Evolutionary conservation across 176 grass and related monocot genomes (phyloP).

Genomic region (Saccharum spontaneum): DNA sequence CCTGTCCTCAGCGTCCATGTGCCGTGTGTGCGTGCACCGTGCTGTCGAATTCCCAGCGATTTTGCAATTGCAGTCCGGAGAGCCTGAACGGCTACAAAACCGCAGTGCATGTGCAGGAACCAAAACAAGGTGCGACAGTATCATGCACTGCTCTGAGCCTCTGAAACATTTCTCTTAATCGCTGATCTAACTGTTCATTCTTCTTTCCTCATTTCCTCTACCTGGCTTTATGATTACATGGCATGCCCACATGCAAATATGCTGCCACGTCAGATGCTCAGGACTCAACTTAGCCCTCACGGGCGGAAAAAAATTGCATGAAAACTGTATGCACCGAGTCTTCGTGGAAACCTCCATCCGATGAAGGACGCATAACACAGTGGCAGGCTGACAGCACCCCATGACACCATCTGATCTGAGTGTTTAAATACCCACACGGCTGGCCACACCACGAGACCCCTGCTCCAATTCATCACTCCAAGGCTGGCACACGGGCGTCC

Average conservation of each 20-base stretch:
- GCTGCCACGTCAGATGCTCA: conserved; percentile 10
- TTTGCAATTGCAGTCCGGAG: too few species aligned
- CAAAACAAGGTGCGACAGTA: background rate
- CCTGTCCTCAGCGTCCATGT: background rate
- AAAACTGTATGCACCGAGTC: too few species aligned
- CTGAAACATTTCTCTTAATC: background rate
- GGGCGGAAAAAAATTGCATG: background rate
- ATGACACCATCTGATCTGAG: background rate
- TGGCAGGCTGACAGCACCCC: background rate
- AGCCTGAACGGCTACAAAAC: background rate
- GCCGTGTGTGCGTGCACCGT: background rate
- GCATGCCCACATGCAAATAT: background rate
- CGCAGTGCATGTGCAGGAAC: background rate
- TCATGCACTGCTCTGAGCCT: background rate
- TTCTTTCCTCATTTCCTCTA: background rate
- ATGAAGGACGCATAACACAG: background rate
- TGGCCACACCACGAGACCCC: background rate
- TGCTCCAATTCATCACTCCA: conserved; percentile 3
- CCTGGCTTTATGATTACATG: background rate
- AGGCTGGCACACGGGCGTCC: background rate
- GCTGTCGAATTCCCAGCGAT: background rate
- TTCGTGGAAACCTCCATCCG: too few species aligned
- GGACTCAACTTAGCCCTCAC: background rate
- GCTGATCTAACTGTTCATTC: background rate
- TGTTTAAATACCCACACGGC: conserved; percentile 37